Evolutionary conservation across 768 basidiomycete species (phyloP).

Genomic region (Naganishia antarctica): DNA sequence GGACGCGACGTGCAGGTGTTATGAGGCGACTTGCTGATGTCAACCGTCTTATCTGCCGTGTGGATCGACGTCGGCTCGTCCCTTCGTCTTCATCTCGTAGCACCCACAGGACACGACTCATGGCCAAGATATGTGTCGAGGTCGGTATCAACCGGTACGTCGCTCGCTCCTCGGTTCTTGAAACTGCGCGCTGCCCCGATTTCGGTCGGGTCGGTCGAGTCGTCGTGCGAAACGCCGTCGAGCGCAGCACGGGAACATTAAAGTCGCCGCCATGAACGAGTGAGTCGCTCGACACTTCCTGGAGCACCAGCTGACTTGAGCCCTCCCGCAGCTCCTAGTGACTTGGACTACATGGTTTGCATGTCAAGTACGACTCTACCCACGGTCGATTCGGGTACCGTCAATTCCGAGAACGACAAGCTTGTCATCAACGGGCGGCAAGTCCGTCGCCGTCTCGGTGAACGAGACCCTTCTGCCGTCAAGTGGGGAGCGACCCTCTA

Average conservation of each 20-base stretch:
- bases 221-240: conserved; percentile 88
- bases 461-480: conserved; percentile 82
- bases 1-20: neutral
- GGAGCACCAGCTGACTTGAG: conserved; percentile 22
- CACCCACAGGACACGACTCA: neutral
- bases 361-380: conserved; percentile 58
- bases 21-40: neutral
- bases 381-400: conserved; percentile 64
- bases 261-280: conserved; percentile 92
- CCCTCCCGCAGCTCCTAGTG: conserved; percentile 71
- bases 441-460: conserved; percentile 63
- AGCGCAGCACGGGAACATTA: conserved; percentile 63
- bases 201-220: conserved; percentile 97
- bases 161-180: neutral
- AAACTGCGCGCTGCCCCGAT: neutral
- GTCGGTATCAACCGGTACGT: conserved; percentile 32
- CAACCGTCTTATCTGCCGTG: neutral
- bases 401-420: conserved; percentile 80
- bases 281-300: conserved; percentile 51
- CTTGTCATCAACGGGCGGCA: conserved; percentile 78
- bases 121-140: conserved; percentile 28
- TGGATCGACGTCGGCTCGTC: neutral
- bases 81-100: neutral
- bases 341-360: conserved; percentile 97
- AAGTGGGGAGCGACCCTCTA: conserved; percentile 76